A percentile compares a stretch with the other conserved stretches of the same genome.
Evolutionary conservation across 495 filamentous ascomycete genomes (phyloP).

Genomic region (Paragyromitra xinjiangensis): DNA sequence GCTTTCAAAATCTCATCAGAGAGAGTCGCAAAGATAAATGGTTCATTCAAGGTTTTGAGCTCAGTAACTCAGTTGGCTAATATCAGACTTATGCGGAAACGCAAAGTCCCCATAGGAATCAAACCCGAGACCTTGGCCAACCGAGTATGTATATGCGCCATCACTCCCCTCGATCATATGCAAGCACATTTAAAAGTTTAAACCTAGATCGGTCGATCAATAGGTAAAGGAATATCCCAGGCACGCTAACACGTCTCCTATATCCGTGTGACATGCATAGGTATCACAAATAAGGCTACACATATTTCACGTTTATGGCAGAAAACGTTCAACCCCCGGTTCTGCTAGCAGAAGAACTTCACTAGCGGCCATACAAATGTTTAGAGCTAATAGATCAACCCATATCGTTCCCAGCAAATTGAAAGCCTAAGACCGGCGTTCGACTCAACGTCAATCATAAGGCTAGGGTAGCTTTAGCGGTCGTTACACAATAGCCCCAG

Average conservation of each 20-base stretch:
- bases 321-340: neutral
- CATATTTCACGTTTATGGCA: neutral
- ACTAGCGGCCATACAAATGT: neutral
- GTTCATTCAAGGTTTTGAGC: no score
- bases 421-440: neutral
- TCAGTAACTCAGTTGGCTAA: no score
- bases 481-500: constrained; percentile 32
- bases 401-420: neutral
- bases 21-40: no score
- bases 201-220: neutral
- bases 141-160: no score
- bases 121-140: no score
- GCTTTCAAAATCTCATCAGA: no score
- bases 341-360: neutral
- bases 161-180: no score
- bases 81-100: no score
- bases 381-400: neutral
- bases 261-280: neutral
- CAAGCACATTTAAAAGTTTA: neutral
- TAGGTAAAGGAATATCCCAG: neutral
- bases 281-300: neutral
- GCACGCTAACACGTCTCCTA: neutral
- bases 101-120: no score
- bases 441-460: neutral
- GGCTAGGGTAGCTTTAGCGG: neutral